Evolutionary conservation across 2,329 filamentous ascomycete species (phyloP), one percentile per base, ranked within the genome.

Genomic region (Xylariaceae sp.): DNA sequence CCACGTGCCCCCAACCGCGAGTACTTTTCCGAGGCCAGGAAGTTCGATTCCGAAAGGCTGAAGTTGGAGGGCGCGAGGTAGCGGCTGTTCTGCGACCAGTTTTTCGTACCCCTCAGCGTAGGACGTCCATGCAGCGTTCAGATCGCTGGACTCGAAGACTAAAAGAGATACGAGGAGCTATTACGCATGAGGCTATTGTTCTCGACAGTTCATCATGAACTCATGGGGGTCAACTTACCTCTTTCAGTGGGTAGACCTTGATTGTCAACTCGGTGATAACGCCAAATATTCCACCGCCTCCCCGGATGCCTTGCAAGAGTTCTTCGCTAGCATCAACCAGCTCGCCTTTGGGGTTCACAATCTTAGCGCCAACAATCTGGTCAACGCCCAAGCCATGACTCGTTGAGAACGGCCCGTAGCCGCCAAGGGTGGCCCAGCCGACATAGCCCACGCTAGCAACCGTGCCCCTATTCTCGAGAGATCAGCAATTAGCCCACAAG

Each of bases 201-300:
- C 19, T 44, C 29, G 33, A 33, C 36, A n/a, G 29, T 21, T 36
- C 6, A 11, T 17, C 7, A 21, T 3, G 1, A 8, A 14, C 11
- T 36, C 3, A 26, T 8, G 8, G n/a, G 19, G 19, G 14, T 49
- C 6, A 34, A 58, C 60, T 48, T 61, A 73, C 71, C 62, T 69
- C 66, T 21, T 68, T 66, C 2, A 71, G 48, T 3, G 70, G 67
- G 53, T 78, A 77, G 2, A 77, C 64, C 56, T 73, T 77, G 55
- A 79, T 68, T 2, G 68, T 73, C 6, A 78, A 33, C 55, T 78
- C 74, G 6, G 75, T 70, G 37, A 79, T 73, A 9, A 76, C 65
- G 3, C 75, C 76, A 21, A 78, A 72, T 9, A 67, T 67, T 3
- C 75, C 73, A 23, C 76, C 76, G 4, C 68, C 76, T 2, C 77